Base-by-base conservation (phyloP, 2,329 filamentous ascomycete genomes). In the Arthrobotrys iridis region DNA sequence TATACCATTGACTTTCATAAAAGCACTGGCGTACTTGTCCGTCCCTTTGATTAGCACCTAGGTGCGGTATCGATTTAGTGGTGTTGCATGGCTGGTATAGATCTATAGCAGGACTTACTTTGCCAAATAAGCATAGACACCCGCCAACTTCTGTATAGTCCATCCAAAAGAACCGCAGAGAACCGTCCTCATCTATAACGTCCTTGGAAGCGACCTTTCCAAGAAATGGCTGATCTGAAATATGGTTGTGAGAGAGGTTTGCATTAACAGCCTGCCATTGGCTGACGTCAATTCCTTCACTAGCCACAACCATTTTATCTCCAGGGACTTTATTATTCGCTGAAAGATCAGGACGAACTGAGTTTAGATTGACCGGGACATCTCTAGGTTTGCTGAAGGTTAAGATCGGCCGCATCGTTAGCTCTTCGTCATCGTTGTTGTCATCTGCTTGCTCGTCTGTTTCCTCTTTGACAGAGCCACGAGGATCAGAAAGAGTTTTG, bases 1-100 rank as follows among this genome's bases (percentile, higher is more conserved):
- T 73, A 99, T 91, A 78, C 97, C 97, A 84, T 99, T 93, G 18
- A 99, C 85, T 82, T 98, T 98, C 82, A 97, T 88, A 80, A 99
- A 98, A 80, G 93, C 96, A 83, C 95, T 99, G 73, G 93, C 90
- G 81, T 92, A 93, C 45, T 85, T 85, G 59, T 88, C 89, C 0
- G 88, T 92, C 79, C 89, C 91, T 82, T 93, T 97, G 20, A 79
- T 77, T 30, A 43, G 30, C 8, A 77, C 67, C 73, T 77, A 46
- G 7, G 28, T 18, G 13, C 13, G 11, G 30, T 10, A 15, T n/a
- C 11, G 18, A 8, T 3, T 70, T 24, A 60, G 22, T 30, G 0
- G 18, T 28, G 13, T 0, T 20, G 3, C 15, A 10, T 18, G 20
- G 7, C 20, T 33, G 28, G n/a, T 24, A 10, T 22, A 30, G 1